These are phyloP conservation scores for Skeletonema marinoi DNA, from an alignment of 108 stramenopile genomes.

Conservation along the genomic window DNA sequence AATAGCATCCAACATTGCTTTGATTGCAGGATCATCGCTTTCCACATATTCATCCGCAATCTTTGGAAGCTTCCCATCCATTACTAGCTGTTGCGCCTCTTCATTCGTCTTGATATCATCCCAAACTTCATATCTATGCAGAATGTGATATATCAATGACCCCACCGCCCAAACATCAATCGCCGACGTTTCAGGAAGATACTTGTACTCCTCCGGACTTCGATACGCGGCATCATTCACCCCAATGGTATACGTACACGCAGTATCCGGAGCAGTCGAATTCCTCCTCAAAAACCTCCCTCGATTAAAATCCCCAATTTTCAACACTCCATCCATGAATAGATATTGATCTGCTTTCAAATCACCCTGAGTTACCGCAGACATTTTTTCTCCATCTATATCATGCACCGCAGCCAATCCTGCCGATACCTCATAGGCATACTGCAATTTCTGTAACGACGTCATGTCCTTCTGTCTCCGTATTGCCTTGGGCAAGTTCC, in stretches of 20 bases:
- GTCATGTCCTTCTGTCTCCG: slow-evolving; percentile 13
- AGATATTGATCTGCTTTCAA: slow-evolving; percentile 43
- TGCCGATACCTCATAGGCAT: slow-evolving; percentile 28
- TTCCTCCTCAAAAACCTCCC: slow-evolving; percentile 36
- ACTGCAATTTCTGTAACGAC: slow-evolving; percentile 8
- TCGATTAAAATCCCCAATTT: slow-evolving; percentile 49
- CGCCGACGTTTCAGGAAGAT: slow-evolving; percentile 35
- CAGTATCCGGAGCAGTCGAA: slow-evolving; percentile 15
- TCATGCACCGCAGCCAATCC: slow-evolving; percentile 46
- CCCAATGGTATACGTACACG: slow-evolving; percentile 47
- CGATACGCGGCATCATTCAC: slow-evolving; percentile 45
- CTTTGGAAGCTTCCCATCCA: slow-evolving; percentile 31
- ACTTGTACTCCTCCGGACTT: slow-evolving; percentile 47
- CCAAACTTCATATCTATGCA: slow-evolving; percentile 36
- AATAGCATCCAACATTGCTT: slow-evolving; percentile 24
- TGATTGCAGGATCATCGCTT: slow-evolving; percentile 32
- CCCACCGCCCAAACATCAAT: slow-evolving; percentile 53
- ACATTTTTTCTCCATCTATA: slow-evolving; percentile 44
- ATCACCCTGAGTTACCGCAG: slow-evolving; percentile 45
- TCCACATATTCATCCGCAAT: slow-evolving; percentile 16
- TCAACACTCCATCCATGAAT: slow-evolving; percentile 23
- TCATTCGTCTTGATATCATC: neutral
- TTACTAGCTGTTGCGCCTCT: slow-evolving; percentile 19
- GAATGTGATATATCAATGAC: slow-evolving; percentile 34
- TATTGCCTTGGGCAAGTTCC: slow-evolving; percentile 14